Evolutionary conservation across 257 asterid genomes (phyloP).

Genomic region (Verbascum thapsus): DNA sequence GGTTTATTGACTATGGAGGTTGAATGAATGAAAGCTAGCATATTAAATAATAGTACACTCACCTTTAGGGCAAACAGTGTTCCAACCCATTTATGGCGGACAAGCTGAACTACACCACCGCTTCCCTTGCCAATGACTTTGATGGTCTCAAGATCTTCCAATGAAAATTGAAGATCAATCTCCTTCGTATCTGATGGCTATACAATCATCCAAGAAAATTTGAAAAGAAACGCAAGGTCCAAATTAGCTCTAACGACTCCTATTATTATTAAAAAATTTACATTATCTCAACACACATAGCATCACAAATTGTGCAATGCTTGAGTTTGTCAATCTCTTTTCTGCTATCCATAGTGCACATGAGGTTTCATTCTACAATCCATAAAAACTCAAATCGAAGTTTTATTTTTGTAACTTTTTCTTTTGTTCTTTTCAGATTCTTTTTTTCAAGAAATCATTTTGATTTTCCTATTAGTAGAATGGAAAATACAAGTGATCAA

Average conservation of each 20-base stretch:
- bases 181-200: conserved; percentile 74
- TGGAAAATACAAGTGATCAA: neutral
- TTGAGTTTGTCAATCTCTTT: conserved; percentile 15
- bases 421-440: neutral
- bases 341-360: neutral
- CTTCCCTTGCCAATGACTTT: conserved; percentile 99
- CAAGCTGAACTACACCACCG: conserved; percentile 98
- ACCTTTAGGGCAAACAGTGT: conserved; percentile 93
- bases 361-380: conserved; percentile 13
- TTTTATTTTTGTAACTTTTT: neutral
- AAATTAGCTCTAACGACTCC: conserved; percentile 28
- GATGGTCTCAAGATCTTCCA: conserved; percentile 94
- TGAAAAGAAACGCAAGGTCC: conserved; percentile 2
- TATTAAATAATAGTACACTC: conserved; percentile 28
- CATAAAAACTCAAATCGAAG: neutral
- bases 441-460: conserved; percentile 15
- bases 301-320: conserved; percentile 12
- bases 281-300: neutral
- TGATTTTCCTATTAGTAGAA: neutral
- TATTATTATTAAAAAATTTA: too few relatives aligned
- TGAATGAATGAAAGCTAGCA: conserved; percentile 16
- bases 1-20: conserved; percentile 6
- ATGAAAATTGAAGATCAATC: conserved; percentile 80
- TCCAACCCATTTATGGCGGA: conserved; percentile 96
- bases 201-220: conserved; percentile 24